A percentile compares a stretch with the other conserved stretches of the same genome.
These are phyloP conservation scores for Penicillium griseofulvum DNA, from an alignment of 2,329 filamentous ascomycete genomes.

Conservation along the genomic window DNA sequence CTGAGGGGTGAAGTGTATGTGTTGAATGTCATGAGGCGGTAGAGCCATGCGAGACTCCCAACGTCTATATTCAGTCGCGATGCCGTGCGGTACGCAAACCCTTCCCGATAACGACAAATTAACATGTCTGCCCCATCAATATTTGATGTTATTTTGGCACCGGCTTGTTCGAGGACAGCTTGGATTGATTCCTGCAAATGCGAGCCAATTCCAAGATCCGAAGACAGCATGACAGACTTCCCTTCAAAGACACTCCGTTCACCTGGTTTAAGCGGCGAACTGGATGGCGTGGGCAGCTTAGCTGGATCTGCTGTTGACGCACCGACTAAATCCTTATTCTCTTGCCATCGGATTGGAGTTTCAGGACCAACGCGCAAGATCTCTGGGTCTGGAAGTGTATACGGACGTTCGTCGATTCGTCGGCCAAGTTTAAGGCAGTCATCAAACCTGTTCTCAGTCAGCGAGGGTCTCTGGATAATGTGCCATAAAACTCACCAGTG, in stretches of 20 bases:
- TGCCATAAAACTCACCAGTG: slow-evolving; percentile 65
- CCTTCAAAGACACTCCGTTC: slow-evolving; percentile 72
- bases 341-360: slow-evolving; percentile 56
- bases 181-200: slow-evolving; percentile 67
- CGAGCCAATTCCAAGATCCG: slow-evolving; percentile 68
- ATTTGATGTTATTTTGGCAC: slow-evolving; percentile 64
- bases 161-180: slow-evolving; percentile 68
- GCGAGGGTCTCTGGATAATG: not conserved
- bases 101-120: slow-evolving; percentile 83
- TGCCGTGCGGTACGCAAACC: slow-evolving; percentile 72
- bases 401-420: slow-evolving; percentile 84
- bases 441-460: slow-evolving; percentile 68
- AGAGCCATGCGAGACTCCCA: slow-evolving; percentile 91
- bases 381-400: slow-evolving; percentile 80
- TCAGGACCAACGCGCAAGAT: slow-evolving; percentile 64
- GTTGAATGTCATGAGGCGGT: slow-evolving; percentile 84
- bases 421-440: slow-evolving; percentile 92
- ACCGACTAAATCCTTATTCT: slow-evolving; percentile 63
- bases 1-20: slow-evolving; percentile 82
- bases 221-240: slow-evolving; percentile 73
- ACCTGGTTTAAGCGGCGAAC: slow-evolving; percentile 38
- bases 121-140: slow-evolving; percentile 75
- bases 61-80: slow-evolving; percentile 77
- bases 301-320: slow-evolving; percentile 58
- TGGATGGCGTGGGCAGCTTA: slow-evolving; percentile 33